These are phyloP conservation scores for Xylariales sp. DNA, from an alignment of 2,329 filamentous ascomycete species.

Conservation along the genomic window DNA sequence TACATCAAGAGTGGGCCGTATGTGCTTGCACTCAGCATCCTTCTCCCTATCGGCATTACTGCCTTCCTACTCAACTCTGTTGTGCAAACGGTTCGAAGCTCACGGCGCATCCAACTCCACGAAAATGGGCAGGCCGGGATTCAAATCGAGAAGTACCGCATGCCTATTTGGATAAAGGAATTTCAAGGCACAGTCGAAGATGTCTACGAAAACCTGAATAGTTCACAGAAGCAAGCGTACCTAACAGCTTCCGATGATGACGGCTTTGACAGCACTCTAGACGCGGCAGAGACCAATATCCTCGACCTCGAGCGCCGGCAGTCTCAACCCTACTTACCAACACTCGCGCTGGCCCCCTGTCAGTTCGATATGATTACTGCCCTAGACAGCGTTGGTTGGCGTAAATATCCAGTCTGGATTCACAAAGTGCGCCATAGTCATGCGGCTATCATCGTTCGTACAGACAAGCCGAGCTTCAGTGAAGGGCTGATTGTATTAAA, in stretches of 20 bases:
- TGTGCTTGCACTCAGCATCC: constrained; percentile 71
- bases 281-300: constrained; percentile 54
- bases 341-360: constrained; percentile 78
- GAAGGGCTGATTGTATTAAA: constrained; percentile 82
- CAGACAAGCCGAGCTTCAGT: constrained; percentile 72
- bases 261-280: constrained; percentile 53
- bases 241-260: constrained; percentile 68
- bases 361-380: constrained; percentile 89
- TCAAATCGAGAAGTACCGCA: constrained; percentile 75
- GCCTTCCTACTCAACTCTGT: constrained; percentile 80
- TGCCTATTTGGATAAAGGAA: constrained; percentile 80
- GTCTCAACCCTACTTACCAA: constrained; percentile 65
- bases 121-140: constrained; percentile 76
- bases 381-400: constrained; percentile 74
- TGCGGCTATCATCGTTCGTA: constrained; percentile 88
- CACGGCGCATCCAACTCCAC: constrained; percentile 79
- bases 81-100: constrained; percentile 80
- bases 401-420: constrained; percentile 78
- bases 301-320: constrained; percentile 55
- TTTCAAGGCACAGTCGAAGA: constrained; percentile 81
- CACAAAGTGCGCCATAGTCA: constrained; percentile 84
- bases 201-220: constrained; percentile 79
- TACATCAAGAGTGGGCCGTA: constrained; percentile 70
- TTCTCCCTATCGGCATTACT: constrained; percentile 78
- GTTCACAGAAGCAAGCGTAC: constrained; percentile 76